A percentile compares a stretch with the other conserved stretches of the same genome.
phyloP scores from a whole-genome alignment of 345 rosid species.

The Iberis pinnata region DNA sequence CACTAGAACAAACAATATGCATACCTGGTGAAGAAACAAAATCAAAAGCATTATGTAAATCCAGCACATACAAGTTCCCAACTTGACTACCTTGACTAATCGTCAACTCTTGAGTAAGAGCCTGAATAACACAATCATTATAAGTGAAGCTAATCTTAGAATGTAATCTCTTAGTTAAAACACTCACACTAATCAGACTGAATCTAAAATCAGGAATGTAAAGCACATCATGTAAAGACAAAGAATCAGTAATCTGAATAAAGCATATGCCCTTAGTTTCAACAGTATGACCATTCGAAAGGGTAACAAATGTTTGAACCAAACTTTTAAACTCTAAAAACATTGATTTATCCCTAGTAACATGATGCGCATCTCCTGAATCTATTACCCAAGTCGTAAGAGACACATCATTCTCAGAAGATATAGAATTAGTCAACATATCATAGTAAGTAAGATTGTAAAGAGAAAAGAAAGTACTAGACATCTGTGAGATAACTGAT shows the following conservation, averaged over 20 bases:
- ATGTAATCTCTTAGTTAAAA: not conserved
- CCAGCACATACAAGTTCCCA: not conserved
- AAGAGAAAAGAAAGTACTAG: too few relatives aligned
- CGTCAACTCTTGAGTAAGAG: not conserved
- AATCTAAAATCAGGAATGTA: not conserved
- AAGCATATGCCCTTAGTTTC: not conserved
- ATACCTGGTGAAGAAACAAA: too few relatives aligned
- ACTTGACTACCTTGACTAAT: not conserved
- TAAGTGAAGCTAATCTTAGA: not conserved
- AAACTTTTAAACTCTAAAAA: too few relatives aligned
- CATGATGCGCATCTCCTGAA: not conserved
- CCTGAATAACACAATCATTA: not conserved
- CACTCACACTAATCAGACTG: not conserved
- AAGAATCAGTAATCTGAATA: not conserved
- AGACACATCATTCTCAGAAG: too few relatives aligned
- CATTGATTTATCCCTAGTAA: not conserved
- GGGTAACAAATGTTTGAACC: not conserved
- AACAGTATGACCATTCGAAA: not conserved
- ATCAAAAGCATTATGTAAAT: too few relatives aligned
- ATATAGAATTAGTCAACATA: too few relatives aligned
- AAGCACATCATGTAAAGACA: not conserved
- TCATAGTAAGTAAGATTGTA: too few relatives aligned
- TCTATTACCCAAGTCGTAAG: too few relatives aligned
- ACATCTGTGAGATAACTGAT: too few relatives aligned
- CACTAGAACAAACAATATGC: too few relatives aligned